Conservation (phyloP, 2,329 filamentous ascomycete genomes). For the Pyrenochaeta sp. region DNA sequence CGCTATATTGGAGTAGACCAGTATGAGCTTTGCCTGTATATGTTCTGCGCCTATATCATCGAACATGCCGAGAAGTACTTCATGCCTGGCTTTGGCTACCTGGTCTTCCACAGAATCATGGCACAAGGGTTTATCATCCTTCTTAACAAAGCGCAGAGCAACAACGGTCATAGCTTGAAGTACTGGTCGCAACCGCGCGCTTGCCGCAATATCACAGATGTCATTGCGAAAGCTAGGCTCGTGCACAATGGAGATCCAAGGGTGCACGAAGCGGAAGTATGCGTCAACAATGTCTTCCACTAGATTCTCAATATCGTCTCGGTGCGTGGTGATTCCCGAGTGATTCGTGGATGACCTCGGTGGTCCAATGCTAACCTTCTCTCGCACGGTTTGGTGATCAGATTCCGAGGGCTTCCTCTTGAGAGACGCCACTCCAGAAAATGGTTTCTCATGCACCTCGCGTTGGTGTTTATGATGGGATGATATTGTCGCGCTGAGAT, state of each 20-base stretch:
- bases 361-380: no score
- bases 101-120: background rate
- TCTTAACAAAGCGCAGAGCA: background rate
- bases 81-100: background rate
- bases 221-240: slow-evolving; percentile 3
- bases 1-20: background rate
- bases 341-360: no score
- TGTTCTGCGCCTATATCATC: background rate
- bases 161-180: slow-evolving; percentile 1
- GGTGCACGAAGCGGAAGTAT: slow-evolving; percentile 1
- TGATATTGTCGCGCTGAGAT: no score
- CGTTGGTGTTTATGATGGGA: no score
- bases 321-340: no score
- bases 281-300: background rate
- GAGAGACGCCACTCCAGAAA: no score
- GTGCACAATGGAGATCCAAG: slow-evolving; percentile 6
- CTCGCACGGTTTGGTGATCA: background rate
- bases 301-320: background rate
- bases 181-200: background rate
- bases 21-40: slow-evolving; percentile 1
- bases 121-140: no score
- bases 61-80: background rate
- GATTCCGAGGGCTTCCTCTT: no score
- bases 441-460: no score
- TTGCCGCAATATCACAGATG: background rate